Base-by-base conservation (phyloP, 2,329 filamentous ascomycete genomes). In the Scopulariopsis brevicaulis region DNA sequence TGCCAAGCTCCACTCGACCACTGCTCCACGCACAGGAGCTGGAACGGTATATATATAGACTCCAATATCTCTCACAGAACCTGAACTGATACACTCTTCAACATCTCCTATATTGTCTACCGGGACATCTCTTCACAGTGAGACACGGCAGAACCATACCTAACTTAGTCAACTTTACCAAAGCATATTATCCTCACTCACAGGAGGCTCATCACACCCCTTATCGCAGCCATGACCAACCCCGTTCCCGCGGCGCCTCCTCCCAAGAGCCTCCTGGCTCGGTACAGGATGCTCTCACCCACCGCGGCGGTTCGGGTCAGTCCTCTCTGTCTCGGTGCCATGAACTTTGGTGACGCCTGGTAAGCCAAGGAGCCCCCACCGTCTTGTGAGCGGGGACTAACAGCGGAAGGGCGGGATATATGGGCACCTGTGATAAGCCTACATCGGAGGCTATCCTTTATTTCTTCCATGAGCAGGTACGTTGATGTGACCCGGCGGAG, bases 341-440 rank as follows among this genome's bases (percentile, higher is more conserved):
- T 86, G 82, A 83, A 79, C 68, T 83, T 87, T 69, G 84, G 84
- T 52, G 71, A 81, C 58, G 72, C 75, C 37, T 85, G 77, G 74
- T 68, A 63, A 68, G 54, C 54, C 46, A 8, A 18, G 46, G 18
- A 24, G 20, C 20, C n/a, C 7, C 20, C 12, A 12, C 40, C 15
- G 18, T 50, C 20, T 24, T 22, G n/a, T 11, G 5, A 14, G 20
- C 2, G 20, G 37, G 25, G 63, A 25, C 61, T 35, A 15, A n/a
- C 40, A 46, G 15, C 37, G 20, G 28, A 40, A 81, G 78, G 80
- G 73, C 74, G 62, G 68, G 69, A 0, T 75, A 74, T 56, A 80
- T 90, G 79, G 87, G 87, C 35, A 76, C 77, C 43, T 88, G 85
- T 69, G 77, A 81, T 66, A 82, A 88, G 66, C 74, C 81, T 55